Evolutionary conservation across 257 asterid species (phyloP), one percentile per base, ranked within the genome.

Genomic region (Capsicum pubescens): DNA sequence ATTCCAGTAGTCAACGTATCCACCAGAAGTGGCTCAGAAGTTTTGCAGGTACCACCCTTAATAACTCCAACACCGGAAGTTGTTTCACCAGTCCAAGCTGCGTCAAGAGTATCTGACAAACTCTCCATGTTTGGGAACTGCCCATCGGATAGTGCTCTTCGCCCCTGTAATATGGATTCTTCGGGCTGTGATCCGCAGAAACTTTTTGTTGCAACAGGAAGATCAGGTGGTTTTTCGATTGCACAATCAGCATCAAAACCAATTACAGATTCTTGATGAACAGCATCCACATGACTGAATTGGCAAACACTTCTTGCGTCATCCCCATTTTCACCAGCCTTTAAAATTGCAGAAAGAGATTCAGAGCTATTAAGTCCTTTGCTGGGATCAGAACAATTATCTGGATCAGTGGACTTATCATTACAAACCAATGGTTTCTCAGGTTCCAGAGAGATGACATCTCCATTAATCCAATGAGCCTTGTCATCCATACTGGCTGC

Each of bases 31-130:
- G 89, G 86, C 81, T 90, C 95, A 48, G 86, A 77, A 82, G 84
- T 59, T 76, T 46, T 67, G 66, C 58, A 82, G 85, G 83, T 80
- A 60, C 59, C 84, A 79, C 91, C 91, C 88, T 89, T 72, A 4
- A 88, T 80, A 79, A 86, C 80, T 64, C 86, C 89, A 35, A 36
- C 44, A 84, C 78, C 79, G 16, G 94, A 87, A 46, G 84, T 84
- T 84, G 85, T 92, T 92, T 93, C 93, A 54, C 99, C 97, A 13
- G 94, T 94, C 99, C 98, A 96, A 9, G 95, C 97, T 58, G 98
- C 98, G 91, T 96, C 97, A 70, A 93, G 93, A 72, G 98, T 91
- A 80, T 92, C 93, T 36, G 97, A 92, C 90, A 96, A 87, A 88
- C 92, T 90, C 57, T 82, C 78, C 48, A 86, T 54, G 83, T 86